phyloP scores from a whole-genome alignment of 2,329 filamentous ascomycete species.

The Helotiales sp. region DNA sequence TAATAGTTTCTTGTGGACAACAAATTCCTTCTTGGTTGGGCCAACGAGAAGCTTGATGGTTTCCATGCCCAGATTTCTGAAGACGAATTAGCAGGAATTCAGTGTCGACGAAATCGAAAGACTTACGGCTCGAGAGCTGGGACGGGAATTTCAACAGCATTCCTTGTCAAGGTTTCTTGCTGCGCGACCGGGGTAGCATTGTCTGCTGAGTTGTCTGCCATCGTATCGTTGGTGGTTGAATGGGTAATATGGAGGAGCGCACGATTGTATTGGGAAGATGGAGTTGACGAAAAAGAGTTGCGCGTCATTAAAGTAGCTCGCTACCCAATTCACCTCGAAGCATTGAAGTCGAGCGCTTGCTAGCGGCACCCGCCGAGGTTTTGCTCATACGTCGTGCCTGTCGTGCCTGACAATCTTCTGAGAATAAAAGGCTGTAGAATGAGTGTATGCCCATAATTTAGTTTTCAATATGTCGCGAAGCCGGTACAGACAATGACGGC shows the following conservation, averaged over 20 bases:
- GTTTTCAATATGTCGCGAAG: too few relatives aligned
- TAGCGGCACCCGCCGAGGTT: too few relatives aligned
- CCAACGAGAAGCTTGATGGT: not conserved
- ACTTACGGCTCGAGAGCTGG: not conserved
- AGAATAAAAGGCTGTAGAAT: too few relatives aligned
- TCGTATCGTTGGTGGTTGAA: not conserved
- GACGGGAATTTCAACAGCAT: not conserved
- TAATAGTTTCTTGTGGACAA: not conserved
- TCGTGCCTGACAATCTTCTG: too few relatives aligned
- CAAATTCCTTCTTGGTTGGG: not conserved
- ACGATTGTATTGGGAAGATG: not conserved
- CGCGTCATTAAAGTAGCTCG: not conserved
- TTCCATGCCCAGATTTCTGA: not conserved
- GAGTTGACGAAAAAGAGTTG: not conserved
- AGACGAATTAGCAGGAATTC: not conserved
- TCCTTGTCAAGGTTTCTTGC: not conserved
- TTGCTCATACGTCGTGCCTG: too few relatives aligned
- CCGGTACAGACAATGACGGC: too few relatives aligned
- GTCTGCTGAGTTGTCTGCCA: not conserved
- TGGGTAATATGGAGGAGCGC: not conserved
- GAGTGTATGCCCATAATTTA: too few relatives aligned
- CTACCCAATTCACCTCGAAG: too few relatives aligned
- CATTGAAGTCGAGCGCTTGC: not conserved
- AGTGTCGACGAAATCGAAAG: not conserved
- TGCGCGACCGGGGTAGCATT: not conserved